Evolutionary conservation across 176 grass and related monocot species (phyloP).

Genomic region (Lolium perenne): DNA sequence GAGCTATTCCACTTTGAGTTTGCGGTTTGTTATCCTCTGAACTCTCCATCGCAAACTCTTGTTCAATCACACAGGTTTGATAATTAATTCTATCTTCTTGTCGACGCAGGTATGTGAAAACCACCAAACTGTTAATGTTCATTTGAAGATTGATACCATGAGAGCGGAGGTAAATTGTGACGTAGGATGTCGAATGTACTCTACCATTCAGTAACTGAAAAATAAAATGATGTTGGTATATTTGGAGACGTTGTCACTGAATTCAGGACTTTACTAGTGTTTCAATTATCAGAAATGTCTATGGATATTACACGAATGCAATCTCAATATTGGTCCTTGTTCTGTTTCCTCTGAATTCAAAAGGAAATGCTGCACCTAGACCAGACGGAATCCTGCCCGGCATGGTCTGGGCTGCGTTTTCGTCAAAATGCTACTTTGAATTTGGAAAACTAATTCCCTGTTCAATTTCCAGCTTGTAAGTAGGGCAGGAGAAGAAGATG

Average conservation of each 20-base stretch:
- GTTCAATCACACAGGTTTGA: constrained; percentile 35
- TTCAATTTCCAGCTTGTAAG: constrained; percentile 46
- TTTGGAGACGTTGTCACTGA: not conserved
- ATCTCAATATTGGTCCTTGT: not conserved
- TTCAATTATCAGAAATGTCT: not conserved
- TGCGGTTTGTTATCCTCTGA: constrained; percentile 75
- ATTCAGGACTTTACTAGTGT: constrained; percentile 12
- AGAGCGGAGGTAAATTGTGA: constrained; percentile 62
- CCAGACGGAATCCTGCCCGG: not conserved
- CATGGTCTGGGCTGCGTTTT: constrained; percentile 6
- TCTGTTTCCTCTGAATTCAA: constrained; percentile 29
- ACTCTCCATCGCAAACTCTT: constrained; percentile 37
- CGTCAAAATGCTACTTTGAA: constrained; percentile 2
- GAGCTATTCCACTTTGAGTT: constrained; percentile 85
- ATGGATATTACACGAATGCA: constrained; percentile 4
- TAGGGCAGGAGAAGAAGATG: constrained; percentile 48
- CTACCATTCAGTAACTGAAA: constrained; percentile 19
- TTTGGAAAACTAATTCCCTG: constrained; percentile 37
- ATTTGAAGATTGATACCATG: constrained; percentile 56
- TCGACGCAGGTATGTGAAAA: constrained; percentile 66
- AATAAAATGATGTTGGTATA: constrained; percentile 14
- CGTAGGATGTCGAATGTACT: constrained; percentile 9
- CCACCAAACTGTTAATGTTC: constrained; percentile 73
- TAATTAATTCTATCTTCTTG: constrained; percentile 38
- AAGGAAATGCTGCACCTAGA: constrained; percentile 14